Evolutionary conservation across 179 eudicot species (phyloP).

Genomic region (Actinidia chinensis): DNA sequence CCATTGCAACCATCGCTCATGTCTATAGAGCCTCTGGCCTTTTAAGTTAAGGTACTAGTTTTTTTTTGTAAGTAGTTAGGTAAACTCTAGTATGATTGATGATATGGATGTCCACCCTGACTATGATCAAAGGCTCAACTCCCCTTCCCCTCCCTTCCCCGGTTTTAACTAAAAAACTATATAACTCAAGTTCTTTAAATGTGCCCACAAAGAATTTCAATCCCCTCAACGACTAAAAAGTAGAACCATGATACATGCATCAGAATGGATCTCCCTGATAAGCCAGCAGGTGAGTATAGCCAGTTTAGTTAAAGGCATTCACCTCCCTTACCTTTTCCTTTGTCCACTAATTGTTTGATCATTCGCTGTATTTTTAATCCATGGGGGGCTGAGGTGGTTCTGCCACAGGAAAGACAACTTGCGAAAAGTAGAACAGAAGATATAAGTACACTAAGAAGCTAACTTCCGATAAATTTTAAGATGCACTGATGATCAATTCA

Average conservation of each 20-base stretch:
- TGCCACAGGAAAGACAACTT: constrained; percentile 34
- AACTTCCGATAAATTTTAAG: neutral
- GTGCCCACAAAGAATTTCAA: neutral
- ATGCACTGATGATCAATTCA: neutral
- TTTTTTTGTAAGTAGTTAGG: too few relatives aligned
- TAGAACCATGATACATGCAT: neutral
- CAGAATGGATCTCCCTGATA: neutral
- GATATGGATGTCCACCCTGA: too few relatives aligned
- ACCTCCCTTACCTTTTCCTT: constrained; percentile 61
- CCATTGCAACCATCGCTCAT: neutral
- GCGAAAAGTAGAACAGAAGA: neutral
- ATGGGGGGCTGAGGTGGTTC: constrained; percentile 49
- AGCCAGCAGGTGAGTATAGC: neutral
- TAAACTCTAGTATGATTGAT: too few relatives aligned
- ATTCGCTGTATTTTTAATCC: constrained; percentile 53
- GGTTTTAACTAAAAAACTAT: too few relatives aligned
- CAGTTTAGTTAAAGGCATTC: constrained; percentile 11
- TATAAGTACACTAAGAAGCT: neutral
- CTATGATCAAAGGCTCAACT: neutral
- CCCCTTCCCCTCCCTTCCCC: neutral
- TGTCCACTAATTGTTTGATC: constrained; percentile 59
- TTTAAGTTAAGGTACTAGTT: too few relatives aligned
- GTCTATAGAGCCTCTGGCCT: neutral
- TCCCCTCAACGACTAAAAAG: neutral
- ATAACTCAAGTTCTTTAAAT: too few relatives aligned